A percentile compares a stretch with the other conserved stretches of the same genome.
phyloP scores from a whole-genome alignment of 805 yeast species.

The Ogataea populi-albae region DNA sequence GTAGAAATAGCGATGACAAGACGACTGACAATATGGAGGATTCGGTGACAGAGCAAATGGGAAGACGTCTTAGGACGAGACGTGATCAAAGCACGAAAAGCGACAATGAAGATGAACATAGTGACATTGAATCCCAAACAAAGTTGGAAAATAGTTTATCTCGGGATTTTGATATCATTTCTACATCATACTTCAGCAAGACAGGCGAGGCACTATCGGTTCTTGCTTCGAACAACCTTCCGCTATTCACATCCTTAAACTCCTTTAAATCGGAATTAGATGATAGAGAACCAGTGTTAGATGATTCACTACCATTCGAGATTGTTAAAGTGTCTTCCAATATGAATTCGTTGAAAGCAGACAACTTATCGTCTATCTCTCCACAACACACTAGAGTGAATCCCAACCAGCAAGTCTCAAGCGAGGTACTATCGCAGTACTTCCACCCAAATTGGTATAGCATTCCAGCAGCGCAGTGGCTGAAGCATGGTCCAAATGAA shows the following conservation, averaged over 20 bases:
- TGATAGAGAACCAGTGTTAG: constrained; percentile 64
- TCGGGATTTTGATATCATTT: constrained; percentile 59
- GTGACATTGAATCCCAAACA: constrained; percentile 14
- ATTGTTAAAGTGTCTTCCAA: constrained; percentile 68
- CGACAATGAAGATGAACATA: constrained; percentile 12
- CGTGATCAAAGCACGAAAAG: constrained; percentile 6
- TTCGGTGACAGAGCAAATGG: background rate
- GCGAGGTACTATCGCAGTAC: constrained; percentile 50
- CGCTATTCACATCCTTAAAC: constrained; percentile 71
- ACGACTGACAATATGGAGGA: background rate
- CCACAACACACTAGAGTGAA: constrained; percentile 24
- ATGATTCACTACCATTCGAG: constrained; percentile 53
- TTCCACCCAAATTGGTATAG: constrained; percentile 64
- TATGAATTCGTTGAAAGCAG: constrained; percentile 33
- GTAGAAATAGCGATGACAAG: constrained; percentile 2
- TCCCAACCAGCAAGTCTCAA: constrained; percentile 16
- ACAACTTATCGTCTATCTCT: constrained; percentile 45
- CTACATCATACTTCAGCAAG: constrained; percentile 46
- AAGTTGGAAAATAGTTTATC: constrained; percentile 42
- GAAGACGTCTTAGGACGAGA: background rate
- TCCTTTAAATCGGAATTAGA: constrained; percentile 71
- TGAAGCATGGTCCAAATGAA: constrained; percentile 40
- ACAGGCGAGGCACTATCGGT: constrained; percentile 66
- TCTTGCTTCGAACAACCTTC: constrained; percentile 60
- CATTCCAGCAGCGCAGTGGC: constrained; percentile 65